Conservation (phyloP, 768 basidiomycete species). For the Leucocoprinus leucothites region DNA sequence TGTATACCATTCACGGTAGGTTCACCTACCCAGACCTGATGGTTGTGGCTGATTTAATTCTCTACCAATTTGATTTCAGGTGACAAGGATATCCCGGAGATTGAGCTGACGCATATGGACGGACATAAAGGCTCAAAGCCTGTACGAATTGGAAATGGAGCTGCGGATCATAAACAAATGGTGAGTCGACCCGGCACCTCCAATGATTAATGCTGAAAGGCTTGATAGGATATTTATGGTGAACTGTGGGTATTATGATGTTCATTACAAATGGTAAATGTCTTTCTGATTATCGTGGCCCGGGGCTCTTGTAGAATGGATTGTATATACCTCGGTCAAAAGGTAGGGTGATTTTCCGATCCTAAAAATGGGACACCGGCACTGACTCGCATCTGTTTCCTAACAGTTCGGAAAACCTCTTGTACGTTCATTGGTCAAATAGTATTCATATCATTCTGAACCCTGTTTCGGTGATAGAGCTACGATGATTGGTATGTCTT, state of each 20-base stretch:
- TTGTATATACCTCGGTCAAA: conserved; percentile 95
- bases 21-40: not conserved
- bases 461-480: conserved; percentile 18
- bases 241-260: conserved; percentile 58
- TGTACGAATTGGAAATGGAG: conserved; percentile 93
- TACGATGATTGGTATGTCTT: conserved; percentile 40
- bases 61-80: no score
- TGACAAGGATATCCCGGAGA: conserved; percentile 77
- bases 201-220: not conserved
- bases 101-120: conserved; percentile 83
- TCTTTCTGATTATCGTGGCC: not conserved
- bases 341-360: conserved; percentile 41
- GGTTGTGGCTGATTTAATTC: no score
- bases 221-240: conserved; percentile 86
- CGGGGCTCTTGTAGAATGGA: conserved; percentile 60
- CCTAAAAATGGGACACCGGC: no score
- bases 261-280: not conserved
- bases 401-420: conserved; percentile 71
- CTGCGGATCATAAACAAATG: conserved; percentile 89
- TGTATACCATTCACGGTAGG: conserved; percentile 93
- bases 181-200: conserved; percentile 33
- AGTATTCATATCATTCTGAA: not conserved
- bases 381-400: not conserved
- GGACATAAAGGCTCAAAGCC: conserved; percentile 86
- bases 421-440: conserved; percentile 41